Evolutionary conservation across 257 asterid species (phyloP), one percentile per base, ranked within the genome.

Genomic region (Nicotiana obtusifolia): DNA sequence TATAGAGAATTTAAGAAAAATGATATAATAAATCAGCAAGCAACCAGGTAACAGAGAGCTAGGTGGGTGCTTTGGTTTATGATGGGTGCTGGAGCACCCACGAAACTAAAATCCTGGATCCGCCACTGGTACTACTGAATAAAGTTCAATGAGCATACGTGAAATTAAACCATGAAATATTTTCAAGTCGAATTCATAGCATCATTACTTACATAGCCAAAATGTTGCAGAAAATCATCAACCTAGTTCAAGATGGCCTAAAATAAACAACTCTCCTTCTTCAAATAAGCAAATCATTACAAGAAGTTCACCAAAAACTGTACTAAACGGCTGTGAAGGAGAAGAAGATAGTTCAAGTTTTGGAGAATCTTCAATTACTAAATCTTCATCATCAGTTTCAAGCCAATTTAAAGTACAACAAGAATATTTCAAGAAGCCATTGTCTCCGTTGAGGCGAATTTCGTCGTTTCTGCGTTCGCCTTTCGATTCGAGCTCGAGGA

Each of bases 291-390:
- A 75, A 13, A 67, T 76, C 13, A 59, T 85, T 20, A 33, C 73
- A 20, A 13, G 30, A 17, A 26, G 44, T 59, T 93, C 98, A 3
- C 98, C 98, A 59, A 90, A 81, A 35, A 86, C 94, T 17, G 97
- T 93, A 81, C 85, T 92, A 17, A 89, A 86, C 60, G 83, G 85
- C 0, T 86, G 84, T 20, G 92, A 90, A 86, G 86, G 83, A 31
- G 92, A 84, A n/a, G 93, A 87, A 71, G 91, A 87, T 26, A 83
- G 85, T 67, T 86, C 90, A 28, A 90, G 87, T 76, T 88, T 88
- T 49, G 90, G 73, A 11, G 92, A 89, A 60, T 84, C 86, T 57
- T 54, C 84, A 76, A 84, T 78, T 44, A 26, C 83, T 22, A 49
- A 60, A 49, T 85, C 87, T 61, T 83, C 93, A 62, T 9, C 82